Evolutionary conservation across 2,329 filamentous ascomycete genomes (phyloP).

Genomic region (Catunica adiposa): DNA sequence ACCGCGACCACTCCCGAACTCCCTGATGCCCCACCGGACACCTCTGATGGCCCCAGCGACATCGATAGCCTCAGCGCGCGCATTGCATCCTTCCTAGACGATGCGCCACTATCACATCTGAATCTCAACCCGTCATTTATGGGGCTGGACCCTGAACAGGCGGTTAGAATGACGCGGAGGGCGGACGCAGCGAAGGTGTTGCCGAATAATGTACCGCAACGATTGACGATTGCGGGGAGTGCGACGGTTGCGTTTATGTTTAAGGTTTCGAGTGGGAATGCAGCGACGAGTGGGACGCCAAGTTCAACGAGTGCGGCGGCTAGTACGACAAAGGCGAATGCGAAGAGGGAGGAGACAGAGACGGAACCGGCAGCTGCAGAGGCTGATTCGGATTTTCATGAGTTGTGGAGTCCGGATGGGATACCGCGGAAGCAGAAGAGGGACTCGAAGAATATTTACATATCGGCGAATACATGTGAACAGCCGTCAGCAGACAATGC

Average conservation of each 20-base stretch:
- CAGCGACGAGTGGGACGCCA: conserved; percentile 10
- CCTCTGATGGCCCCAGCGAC: background rate
- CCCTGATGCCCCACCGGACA: background rate
- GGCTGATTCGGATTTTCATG: conserved; percentile 15
- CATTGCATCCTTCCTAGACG: background rate
- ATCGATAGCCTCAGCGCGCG: background rate
- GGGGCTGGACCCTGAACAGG: conserved; percentile 18
- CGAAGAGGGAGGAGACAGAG: background rate
- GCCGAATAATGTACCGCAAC: conserved; percentile 47
- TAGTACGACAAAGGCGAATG: conserved; percentile 12
- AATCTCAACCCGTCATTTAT: conserved; percentile 45
- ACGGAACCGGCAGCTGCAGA: conserved; percentile 10
- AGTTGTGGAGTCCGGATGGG: conserved; percentile 10
- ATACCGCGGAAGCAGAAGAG: conserved; percentile 1
- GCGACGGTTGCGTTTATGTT: conserved; percentile 32
- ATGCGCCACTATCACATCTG: background rate
- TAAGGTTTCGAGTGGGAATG: conserved; percentile 19
- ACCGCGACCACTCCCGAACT: background rate
- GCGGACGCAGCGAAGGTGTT: conserved; percentile 35
- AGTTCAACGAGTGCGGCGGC: background rate
- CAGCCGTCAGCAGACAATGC: conserved; percentile 39
- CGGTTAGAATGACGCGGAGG: conserved; percentile 38
- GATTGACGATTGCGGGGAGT: conserved; percentile 45
- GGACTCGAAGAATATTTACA: conserved; percentile 37
- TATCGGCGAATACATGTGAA: conserved; percentile 73